phyloP scores from a whole-genome alignment of 768 basidiomycete genomes.

The Naganishia vaughanmartiniae region DNA sequence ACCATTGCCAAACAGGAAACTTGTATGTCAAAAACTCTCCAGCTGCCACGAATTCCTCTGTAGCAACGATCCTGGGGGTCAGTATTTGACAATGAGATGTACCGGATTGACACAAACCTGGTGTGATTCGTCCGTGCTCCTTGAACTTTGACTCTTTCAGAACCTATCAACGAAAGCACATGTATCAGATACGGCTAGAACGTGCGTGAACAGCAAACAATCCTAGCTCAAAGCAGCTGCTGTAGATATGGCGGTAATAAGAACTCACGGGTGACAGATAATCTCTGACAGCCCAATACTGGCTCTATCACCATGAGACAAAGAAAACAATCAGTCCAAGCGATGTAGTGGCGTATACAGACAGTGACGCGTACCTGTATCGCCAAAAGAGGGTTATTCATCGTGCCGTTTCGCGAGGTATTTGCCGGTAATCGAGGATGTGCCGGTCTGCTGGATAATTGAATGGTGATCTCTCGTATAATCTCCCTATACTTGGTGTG shows the following conservation, averaged over 20 bases:
- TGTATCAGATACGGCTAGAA: neutral
- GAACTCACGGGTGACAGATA: conserved; percentile 63
- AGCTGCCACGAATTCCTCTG: conserved; percentile 94
- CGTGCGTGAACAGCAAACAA: neutral
- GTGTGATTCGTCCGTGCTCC: conserved; percentile 93
- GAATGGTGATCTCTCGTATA: no score
- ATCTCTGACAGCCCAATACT: conserved; percentile 89
- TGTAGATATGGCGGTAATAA: conserved; percentile 30
- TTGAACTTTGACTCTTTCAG: conserved; percentile 98
- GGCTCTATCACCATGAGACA: conserved; percentile 60
- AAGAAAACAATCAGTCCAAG: neutral
- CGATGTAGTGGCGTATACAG: neutral
- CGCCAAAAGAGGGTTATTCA: conserved; percentile 51
- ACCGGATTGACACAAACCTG: conserved; percentile 58
- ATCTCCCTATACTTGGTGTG: no score
- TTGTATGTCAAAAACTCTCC: conserved; percentile 97
- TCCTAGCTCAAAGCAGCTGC: conserved; percentile 2
- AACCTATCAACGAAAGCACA: conserved; percentile 59
- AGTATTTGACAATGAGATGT: conserved; percentile 37
- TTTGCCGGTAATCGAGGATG: neutral
- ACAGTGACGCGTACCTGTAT: conserved; percentile 46
- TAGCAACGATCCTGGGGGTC: conserved; percentile 1
- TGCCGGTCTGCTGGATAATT: no score
- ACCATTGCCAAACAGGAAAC: conserved; percentile 98
- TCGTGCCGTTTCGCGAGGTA: conserved; percentile 14